Base-by-base conservation (phyloP, 768 basidiomycete species). In the Sporobolomyces phaffii region DNA sequence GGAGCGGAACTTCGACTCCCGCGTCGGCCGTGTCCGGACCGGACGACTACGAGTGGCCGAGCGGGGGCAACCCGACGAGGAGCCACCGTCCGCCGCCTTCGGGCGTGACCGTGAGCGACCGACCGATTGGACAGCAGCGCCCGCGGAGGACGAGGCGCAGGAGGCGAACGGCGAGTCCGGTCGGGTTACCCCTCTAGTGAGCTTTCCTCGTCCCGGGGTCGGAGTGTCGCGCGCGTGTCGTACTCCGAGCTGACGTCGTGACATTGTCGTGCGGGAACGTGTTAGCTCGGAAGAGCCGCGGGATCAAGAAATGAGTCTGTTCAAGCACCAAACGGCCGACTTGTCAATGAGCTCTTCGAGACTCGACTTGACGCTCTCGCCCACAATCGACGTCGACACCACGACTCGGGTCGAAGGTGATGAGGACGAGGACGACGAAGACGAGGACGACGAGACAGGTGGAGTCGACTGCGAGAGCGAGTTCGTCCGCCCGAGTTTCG, bases 261-360 rank as follows among this genome's bases (percentile, higher is more conserved):
- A n/a, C n/a, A n/a, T n/a, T 13, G 15, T 13, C 20, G 5, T 11
- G 34, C 2, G 8, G 18, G 28, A 31, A 20, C 41, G 29, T 6
- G 8, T 9, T 26, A 49, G 64, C 28, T 60, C 62, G 59, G 40
- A 60, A 29, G 49, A 64, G 14, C 62, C 68, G 5, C 40, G 31
- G 2, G 63, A 61, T 36, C 48, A 69, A 17, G 69, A 70, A 51
- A 70, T 70, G 69, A 58, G 29, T 14, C 20, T 70, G 17, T 65
- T 65, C 57, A 59, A 60, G 40, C 51, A 47, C 22, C 50, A 61
- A 29, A 48, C 54, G 33, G 20, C 52, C 18, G 54, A 58, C 24
- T 26, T 52, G 2, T 51, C 54, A 44, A 34, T 26, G 56, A 38
- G 24, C 36, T 51, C 36, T 4, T 51, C 47, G 22, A 47, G 48